Conservation (phyloP, 495 filamentous ascomycete genomes). For the Xylaria longipes region DNA sequence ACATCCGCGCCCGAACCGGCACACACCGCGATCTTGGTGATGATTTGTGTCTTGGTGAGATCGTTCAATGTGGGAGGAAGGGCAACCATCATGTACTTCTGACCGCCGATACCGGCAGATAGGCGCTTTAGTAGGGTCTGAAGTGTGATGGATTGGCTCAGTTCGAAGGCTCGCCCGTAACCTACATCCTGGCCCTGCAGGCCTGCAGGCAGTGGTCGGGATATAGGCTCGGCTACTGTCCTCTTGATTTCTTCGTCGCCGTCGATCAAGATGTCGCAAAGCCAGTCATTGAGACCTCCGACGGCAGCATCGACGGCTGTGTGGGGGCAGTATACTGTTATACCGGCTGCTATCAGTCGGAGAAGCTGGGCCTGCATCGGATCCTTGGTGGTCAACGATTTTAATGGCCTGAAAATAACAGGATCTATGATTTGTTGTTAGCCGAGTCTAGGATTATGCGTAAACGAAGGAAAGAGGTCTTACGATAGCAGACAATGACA, state of each 20-base stretch:
- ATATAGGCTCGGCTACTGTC: constrained; percentile 47
- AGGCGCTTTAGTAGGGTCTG: constrained; percentile 63
- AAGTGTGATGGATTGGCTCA: constrained; percentile 63
- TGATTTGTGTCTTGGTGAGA: constrained; percentile 42
- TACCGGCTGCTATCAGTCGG: constrained; percentile 82
- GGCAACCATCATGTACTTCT: constrained; percentile 51
- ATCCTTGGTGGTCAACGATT: constrained; percentile 82
- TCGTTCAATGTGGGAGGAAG: constrained; percentile 37
- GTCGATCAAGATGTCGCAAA: constrained; percentile 78
- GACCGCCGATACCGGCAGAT: constrained; percentile 42
- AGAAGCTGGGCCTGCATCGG: constrained; percentile 86
- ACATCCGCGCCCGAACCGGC: constrained; percentile 83
- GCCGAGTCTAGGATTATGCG: background rate
- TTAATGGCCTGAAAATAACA: constrained; percentile 92
- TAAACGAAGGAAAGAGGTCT: constrained; percentile 30
- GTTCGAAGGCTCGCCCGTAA: constrained; percentile 76
- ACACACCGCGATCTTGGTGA: constrained; percentile 72
- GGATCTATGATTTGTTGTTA: constrained; percentile 66
- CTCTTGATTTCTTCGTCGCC: constrained; percentile 35
- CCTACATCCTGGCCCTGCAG: constrained; percentile 67
- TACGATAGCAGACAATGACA: constrained; percentile 89
- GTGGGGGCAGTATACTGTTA: constrained; percentile 94
- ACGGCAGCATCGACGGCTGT: constrained; percentile 91
- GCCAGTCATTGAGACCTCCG: constrained; percentile 92
- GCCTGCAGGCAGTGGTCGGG: constrained; percentile 46